A percentile compares a stretch with the other conserved stretches of the same genome.
These are phyloP conservation scores for Aspergillus piperis DNA, from an alignment of 2,329 filamentous ascomycete genomes.

Conservation along the genomic window DNA sequence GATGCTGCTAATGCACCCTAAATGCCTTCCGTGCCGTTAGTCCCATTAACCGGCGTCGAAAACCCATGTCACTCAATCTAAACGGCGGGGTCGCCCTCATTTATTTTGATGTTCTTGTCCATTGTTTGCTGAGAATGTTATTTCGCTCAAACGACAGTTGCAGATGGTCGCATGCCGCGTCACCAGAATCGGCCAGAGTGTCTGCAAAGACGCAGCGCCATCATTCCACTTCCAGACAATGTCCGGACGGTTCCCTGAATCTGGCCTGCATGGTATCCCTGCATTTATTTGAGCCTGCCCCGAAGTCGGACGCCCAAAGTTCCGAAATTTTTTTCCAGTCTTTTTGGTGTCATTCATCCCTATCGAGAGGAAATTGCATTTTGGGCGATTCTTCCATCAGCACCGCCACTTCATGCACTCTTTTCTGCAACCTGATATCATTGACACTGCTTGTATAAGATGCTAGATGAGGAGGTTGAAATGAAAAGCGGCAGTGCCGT, in stretches of 20 bases:
- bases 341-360: neutral
- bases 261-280: neutral
- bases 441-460: neutral
- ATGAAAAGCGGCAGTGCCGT: slow-evolving; percentile 18
- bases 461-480: slow-evolving; percentile 9
- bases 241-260: neutral
- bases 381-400: neutral
- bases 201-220: neutral
- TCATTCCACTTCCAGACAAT: neutral
- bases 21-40: neutral
- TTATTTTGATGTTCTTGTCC: neutral
- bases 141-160: neutral
- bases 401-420: neutral
- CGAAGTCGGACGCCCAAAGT: neutral
- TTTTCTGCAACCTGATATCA: neutral
- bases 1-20: neutral
- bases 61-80: neutral
- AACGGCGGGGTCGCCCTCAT: neutral
- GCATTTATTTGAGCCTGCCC: neutral
- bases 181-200: neutral
- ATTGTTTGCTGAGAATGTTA: neutral
- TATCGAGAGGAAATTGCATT: neutral
- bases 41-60: neutral
- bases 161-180: neutral
- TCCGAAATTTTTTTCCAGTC: neutral